Evolutionary conservation across 345 rosid genomes (phyloP), one percentile per base, ranked within the genome.

Genomic region (Bruguiera parviflora): DNA sequence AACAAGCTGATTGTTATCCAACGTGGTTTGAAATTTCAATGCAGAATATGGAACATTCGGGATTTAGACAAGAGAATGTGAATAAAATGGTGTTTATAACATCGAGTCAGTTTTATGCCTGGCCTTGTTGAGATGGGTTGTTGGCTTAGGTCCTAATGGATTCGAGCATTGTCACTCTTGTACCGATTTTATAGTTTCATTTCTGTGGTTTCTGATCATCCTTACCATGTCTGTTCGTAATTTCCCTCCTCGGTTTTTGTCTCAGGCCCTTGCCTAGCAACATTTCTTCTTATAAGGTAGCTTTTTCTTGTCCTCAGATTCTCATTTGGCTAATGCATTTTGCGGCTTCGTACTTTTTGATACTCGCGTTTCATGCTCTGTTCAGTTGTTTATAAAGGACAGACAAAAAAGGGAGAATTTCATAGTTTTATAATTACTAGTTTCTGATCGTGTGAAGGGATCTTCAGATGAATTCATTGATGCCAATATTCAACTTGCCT

Each of bases 381-480:
- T 49, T 28, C 27, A 22, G 21, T 64, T 55, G 55, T 67, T 10
- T 35, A 63, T 61, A 27, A 59, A 72, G 32, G 65, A 32, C 28
- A 61, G 73, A 57, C 59, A 63, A 61, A 31, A 7, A 29, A 76
- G 53, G 58, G 8, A 25, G 22, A 31, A 49, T 21, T 56, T 27
- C 28, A 56, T 49, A n/a, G 64, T 46, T 58, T 75, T 59, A 69
- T 70, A 66, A 66, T 76, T 65, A 73, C 71, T 64, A 84, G 72
- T 72, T 79, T 63, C 85, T 79, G 71, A 83, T 75, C 32, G 33
- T 84, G 80, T 85, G 80, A 82, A 91, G 97, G 98, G 97, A 73
- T 91, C 97, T 75, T 94, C 98, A 80, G 96, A 91, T 76, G 98
- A 94, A 24, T 94, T 87, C 81, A 94, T 82, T 68, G 97, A 91